These are phyloP conservation scores for Fallopia convolvulus DNA, from an alignment of 148 eudicot species.

Conservation along the genomic window DNA sequence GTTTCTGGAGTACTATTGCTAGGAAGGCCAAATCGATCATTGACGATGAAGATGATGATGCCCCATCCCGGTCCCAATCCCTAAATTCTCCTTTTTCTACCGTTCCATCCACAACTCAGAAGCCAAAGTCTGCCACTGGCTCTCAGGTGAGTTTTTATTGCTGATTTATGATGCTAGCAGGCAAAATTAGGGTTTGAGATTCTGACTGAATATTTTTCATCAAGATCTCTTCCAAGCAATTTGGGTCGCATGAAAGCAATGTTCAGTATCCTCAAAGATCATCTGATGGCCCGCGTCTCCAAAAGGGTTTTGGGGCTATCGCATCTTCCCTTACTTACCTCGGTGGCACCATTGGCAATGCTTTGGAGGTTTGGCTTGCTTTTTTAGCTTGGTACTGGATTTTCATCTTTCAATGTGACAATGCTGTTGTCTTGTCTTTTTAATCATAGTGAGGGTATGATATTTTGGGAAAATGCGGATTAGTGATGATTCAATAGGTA, in stretches of 20 bases:
- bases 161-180: conserved; percentile 1
- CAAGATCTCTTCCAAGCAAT: conserved; percentile 12
- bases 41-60: conserved; percentile 11
- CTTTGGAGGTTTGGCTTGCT: conserved; percentile 52
- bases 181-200: neutral
- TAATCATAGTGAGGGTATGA: neutral
- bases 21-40: conserved; percentile 13
- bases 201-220: neutral
- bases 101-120: neutral
- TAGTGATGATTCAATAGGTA: neutral
- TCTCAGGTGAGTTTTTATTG: neutral
- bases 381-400: neutral
- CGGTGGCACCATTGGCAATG: conserved; percentile 66
- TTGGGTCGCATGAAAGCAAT: conserved; percentile 23
- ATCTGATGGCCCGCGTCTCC: conserved; percentile 44
- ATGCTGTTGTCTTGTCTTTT: neutral
- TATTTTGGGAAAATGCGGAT: conserved; percentile 2
- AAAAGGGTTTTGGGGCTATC: conserved; percentile 63
- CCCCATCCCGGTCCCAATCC: neutral
- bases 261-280: conserved; percentile 18
- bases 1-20: conserved; percentile 12
- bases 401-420: neutral
- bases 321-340: conserved; percentile 59
- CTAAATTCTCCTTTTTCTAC: neutral
- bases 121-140: neutral